Evolutionary conservation across 2,329 filamentous ascomycete genomes (phyloP).

Genomic region (Byssoonygena ceratinophila): DNA sequence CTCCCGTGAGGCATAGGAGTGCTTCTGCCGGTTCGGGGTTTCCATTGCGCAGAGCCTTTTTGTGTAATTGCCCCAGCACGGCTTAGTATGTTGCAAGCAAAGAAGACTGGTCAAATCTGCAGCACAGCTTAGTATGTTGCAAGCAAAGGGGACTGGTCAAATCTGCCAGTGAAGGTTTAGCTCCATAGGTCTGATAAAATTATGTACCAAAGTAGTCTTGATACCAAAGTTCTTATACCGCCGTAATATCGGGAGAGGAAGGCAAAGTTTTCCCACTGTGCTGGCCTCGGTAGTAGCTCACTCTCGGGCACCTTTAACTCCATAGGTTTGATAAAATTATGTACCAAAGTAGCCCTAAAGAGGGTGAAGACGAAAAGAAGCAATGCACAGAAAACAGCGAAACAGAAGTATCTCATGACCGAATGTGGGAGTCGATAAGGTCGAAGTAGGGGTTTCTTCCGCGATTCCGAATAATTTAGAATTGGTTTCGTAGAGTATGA

Average conservation of each 20-base stretch:
- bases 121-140: neutral
- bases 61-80: neutral
- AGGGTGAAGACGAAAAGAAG: constrained; percentile 67
- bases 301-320: constrained; percentile 31
- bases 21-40: constrained; percentile 12
- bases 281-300: constrained; percentile 40
- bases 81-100: neutral
- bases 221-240: constrained; percentile 62
- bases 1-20: constrained; percentile 16
- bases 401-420: constrained; percentile 66
- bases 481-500: constrained; percentile 33
- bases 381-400: constrained; percentile 58
- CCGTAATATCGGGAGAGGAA: constrained; percentile 86
- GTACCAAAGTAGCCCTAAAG: constrained; percentile 58
- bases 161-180: no score
- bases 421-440: constrained; percentile 59
- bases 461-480: constrained; percentile 27
- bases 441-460: constrained; percentile 26
- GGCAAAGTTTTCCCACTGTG: constrained; percentile 71
- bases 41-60: neutral
- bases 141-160: neutral
- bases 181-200: no score
- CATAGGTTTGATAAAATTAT: constrained; percentile 49
- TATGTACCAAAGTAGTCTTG: no score
- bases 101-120: neutral